Percentiles rank a stretch among this genome's conserved stretches.
Evolutionary conservation across 1,284 basidiomycete species (phyloP).

Genomic region (Boletus sp.): DNA sequence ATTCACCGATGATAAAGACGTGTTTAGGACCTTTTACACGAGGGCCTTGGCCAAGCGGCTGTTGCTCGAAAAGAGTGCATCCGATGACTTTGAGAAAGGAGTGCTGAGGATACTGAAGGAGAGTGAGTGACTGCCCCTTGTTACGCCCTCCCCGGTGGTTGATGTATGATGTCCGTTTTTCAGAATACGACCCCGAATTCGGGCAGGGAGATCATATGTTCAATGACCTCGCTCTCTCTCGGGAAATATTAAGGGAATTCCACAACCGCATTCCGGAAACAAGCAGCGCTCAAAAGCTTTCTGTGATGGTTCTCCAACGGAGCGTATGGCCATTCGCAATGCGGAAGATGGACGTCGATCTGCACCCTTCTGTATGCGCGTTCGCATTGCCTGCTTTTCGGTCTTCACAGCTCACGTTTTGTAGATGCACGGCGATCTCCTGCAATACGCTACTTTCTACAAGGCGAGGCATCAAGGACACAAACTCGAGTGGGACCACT

Average conservation of each 20-base stretch:
- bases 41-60: conserved; percentile 86
- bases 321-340: conserved; percentile 73
- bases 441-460: conserved; percentile 67
- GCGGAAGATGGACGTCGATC: conserved; percentile 45
- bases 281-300: conserved; percentile 43
- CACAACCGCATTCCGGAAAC: conserved; percentile 36
- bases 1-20: conserved; percentile 88
- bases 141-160: neutral
- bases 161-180: conserved; percentile 1
- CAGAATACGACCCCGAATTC: conserved; percentile 87
- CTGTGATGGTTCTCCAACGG: conserved; percentile 69
- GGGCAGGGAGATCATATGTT: conserved; percentile 90
- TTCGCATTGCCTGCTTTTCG: neutral
- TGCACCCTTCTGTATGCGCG: conserved; percentile 49
- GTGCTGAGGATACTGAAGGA: conserved; percentile 89
- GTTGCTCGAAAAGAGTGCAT: conserved; percentile 82
- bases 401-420: neutral
- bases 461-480: conserved; percentile 69
- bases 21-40: conserved; percentile 94
- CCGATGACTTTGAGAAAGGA: conserved; percentile 85
- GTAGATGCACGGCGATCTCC: conserved; percentile 70
- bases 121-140: conserved; percentile 44
- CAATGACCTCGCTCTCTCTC: conserved; percentile 74
- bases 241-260: conserved; percentile 63
- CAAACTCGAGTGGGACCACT: conserved; percentile 78